phyloP scores from a whole-genome alignment of 2,329 filamentous ascomycete species.

The Clonostachys byssicola region DNA sequence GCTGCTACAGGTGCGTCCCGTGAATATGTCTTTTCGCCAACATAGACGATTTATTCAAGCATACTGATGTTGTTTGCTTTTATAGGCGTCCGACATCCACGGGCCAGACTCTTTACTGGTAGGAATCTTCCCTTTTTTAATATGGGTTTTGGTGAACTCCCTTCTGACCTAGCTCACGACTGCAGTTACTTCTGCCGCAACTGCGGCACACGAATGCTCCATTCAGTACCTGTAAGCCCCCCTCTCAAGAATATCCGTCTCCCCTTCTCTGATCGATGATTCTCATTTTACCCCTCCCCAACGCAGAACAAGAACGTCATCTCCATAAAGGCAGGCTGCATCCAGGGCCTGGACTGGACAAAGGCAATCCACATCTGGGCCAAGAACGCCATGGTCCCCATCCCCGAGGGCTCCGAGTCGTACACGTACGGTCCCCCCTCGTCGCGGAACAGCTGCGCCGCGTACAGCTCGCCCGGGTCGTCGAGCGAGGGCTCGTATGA shows the following conservation, averaged over 20 bases:
- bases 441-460: too few relatives aligned
- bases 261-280: not conserved
- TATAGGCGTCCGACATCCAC: conserved; percentile 50
- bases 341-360: conserved; percentile 58
- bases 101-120: conserved; percentile 57
- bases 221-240: conserved; percentile 48
- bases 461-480: too few relatives aligned
- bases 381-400: conserved; percentile 62
- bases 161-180: too few relatives aligned
- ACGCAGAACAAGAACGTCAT: conserved; percentile 53
- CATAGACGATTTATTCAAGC: too few relatives aligned
- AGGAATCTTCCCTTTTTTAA: conserved; percentile 7
- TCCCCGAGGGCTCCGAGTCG: conserved; percentile 58
- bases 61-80: not conserved
- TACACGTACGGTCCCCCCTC: conserved; percentile 36
- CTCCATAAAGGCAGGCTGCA: conserved; percentile 63
- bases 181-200: conserved; percentile 59
- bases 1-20: conserved; percentile 47
- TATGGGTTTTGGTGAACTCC: too few relatives aligned
- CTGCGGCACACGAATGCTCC: conserved; percentile 63
- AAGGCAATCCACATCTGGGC: conserved; percentile 65
- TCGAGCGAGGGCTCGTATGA: conserved; percentile 39
- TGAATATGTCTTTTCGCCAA: too few relatives aligned
- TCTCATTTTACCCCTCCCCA: not conserved
- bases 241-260: not conserved